Base-by-base conservation (phyloP, 2,329 filamentous ascomycete species). In the Beauveria bassiana region DNA sequence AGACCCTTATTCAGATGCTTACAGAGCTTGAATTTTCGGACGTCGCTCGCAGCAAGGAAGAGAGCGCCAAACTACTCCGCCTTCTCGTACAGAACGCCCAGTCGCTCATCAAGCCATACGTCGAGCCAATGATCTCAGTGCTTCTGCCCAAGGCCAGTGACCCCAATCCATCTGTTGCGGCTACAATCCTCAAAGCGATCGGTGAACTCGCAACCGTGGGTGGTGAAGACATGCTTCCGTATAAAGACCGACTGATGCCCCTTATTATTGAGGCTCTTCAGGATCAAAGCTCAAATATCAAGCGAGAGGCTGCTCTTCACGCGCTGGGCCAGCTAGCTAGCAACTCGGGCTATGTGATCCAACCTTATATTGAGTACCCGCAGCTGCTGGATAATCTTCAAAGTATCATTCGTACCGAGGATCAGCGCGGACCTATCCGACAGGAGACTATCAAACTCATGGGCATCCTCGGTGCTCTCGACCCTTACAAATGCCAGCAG, bases 1-100 rank as follows among this genome's bases (percentile, higher is more conserved):
- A 99, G 75, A 89, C 96, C 6, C 84, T 99, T 28, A 93, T 99
- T 62, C 96, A 99, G 74, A 87, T 99, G 73, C 82, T 99, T 64
- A 99, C 95, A 0, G 93, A 97, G 69, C 88, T 99, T 24, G 93
- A 96, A 68, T 98, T 97, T 69, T 96, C 95, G 7, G 96, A 96
- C 71, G 95, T 93, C 57, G 84, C 93, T 8, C 86, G 91, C 52
- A 96, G 93, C 74, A 98, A 98, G 74, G 93, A 98, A 74, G 95
- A 99, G 73, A 97, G 93, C 68, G 93, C 95, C 10, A 93, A 92
- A 70, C 80, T 99, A 3, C 88, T 99, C 65, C 96, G 93, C 67
- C 84, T 98, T 61, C 85, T 99, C 45, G 93, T 98, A 8, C 89
- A 92, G 65, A 96, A 97, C 70, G 93, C 95, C 0, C 93, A 96